Evolutionary conservation across 805 yeast species (phyloP), one percentile per base, ranked within the genome.

Genomic region (Dipodascopsis uninucleata): DNA sequence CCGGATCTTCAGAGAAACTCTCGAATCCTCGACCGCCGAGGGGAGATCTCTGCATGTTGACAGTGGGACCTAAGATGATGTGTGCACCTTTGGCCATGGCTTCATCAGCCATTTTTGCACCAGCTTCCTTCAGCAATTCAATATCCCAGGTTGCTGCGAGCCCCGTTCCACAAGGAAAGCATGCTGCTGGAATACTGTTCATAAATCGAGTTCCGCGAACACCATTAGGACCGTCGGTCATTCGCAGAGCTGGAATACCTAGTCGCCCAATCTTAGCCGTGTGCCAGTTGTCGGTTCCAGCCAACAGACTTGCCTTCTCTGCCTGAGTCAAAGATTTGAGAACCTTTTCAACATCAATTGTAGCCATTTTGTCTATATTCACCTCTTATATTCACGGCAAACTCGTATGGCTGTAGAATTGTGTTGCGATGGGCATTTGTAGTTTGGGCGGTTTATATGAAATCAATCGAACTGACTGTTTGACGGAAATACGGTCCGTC

Each of bases 151-250:
- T 74, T 2, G 82, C 62, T 1, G 77, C 82, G 58, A 79, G 58
- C 3, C 71, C 82, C 7, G 83, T 76, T 24, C 82, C 83, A 57
- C 76, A 73, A 5, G 83, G 81, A 54, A 79, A 69, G 50, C 81
- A 77, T 48, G 77, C 79, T 33, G 81, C 69, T 5, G 79, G 78
- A 20, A 69, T 66, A 31, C 75, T 69, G 49, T 72, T 65, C 57
- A 76, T 74, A 56, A 77, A 76, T 33, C 64, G 69, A 17, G 79
- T 76, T 21, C 83, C 83, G 51, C 83, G 67, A 36, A 77, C 69
- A 51, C 84, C 84, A 56, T 79, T 79, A 37, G 84, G 84, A 16
- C 84, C 84, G 58, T 79, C 84, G 16, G 72, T 61, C 25, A 73
- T 57, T 57, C 81, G 66, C 4, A 77, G 48, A 0, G 72, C 61